These are phyloP conservation scores for Penicillium ucsense DNA, from an alignment of 495 filamentous ascomycete genomes.

Conservation along the genomic window DNA sequence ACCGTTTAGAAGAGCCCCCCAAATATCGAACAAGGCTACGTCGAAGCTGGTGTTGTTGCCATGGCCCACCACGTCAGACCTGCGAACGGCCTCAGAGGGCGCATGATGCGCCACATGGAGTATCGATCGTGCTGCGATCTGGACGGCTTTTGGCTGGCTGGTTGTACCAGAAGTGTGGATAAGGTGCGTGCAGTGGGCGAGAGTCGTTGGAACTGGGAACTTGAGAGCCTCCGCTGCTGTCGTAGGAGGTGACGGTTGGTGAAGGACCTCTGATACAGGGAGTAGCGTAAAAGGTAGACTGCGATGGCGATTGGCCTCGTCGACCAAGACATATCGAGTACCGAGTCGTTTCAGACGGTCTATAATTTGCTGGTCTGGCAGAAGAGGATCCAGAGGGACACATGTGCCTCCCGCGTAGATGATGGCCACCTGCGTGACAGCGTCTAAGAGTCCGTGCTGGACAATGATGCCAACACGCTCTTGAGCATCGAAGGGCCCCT, in stretches of 20 bases:
- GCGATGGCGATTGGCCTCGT: slow-evolving; percentile 1
- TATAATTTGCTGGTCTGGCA: slow-evolving; percentile 8
- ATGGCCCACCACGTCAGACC: slow-evolving; percentile 10
- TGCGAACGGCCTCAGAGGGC: slow-evolving; percentile 4
- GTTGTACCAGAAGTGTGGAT: slow-evolving; percentile 18
- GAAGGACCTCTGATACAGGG: not conserved
- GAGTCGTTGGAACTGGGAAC: not conserved
- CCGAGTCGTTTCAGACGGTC: not conserved
- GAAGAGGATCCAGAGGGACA: slow-evolving; percentile 11
- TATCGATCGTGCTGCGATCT: slow-evolving; percentile 10
- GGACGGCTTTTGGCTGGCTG: slow-evolving; percentile 14
- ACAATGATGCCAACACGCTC: slow-evolving; percentile 12
- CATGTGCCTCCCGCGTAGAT: slow-evolving; percentile 15
- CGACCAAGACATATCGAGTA: slow-evolving; percentile 5
- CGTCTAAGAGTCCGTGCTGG: slow-evolving; percentile 8
- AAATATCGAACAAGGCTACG: slow-evolving; percentile 19
- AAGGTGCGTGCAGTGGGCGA: slow-evolving; percentile 12
- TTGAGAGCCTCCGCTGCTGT: not conserved
- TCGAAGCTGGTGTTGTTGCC: slow-evolving; percentile 18
- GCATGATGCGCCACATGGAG: slow-evolving; percentile 13
- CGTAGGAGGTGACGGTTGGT: too few species aligned
- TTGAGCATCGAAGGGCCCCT: not conserved
- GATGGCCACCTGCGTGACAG: slow-evolving; percentile 12
- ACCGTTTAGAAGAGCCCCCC: slow-evolving; percentile 12
- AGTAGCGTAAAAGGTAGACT: not conserved